These are phyloP conservation scores for Populus simonii DNA, from an alignment of 345 rosid species.

Conservation along the genomic window DNA sequence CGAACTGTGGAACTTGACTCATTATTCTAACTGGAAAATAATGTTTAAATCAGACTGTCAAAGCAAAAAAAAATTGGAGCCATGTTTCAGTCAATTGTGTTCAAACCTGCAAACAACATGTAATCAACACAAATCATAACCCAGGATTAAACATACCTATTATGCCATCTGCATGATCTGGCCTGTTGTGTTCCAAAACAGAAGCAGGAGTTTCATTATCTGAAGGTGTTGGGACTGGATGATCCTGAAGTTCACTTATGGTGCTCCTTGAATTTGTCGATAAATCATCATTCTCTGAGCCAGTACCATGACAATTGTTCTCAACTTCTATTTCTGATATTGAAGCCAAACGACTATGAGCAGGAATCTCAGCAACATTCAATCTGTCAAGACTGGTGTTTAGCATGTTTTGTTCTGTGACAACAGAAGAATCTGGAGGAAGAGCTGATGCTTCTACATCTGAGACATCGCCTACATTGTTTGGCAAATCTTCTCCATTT, in stretches of 20 bases:
- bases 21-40: not conserved
- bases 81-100: not conserved
- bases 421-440: slow-evolving; percentile 32
- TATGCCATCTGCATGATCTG: slow-evolving; percentile 44
- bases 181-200: slow-evolving; percentile 37
- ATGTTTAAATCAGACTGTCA: not conserved
- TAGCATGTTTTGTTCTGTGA: slow-evolving; percentile 26
- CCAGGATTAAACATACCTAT: slow-evolving; percentile 6
- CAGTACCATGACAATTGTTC: slow-evolving; percentile 32
- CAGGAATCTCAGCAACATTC: slow-evolving; percentile 38
- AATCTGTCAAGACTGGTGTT: slow-evolving; percentile 27
- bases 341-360: slow-evolving; percentile 39
- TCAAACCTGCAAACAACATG: not conserved
- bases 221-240: slow-evolving; percentile 25
- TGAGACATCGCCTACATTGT: slow-evolving; percentile 33
- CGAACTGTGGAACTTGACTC: not conserved
- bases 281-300: slow-evolving; percentile 38
- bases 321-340: slow-evolving; percentile 63
- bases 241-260: slow-evolving; percentile 38
- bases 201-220: slow-evolving; percentile 35
- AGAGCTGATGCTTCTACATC: slow-evolving; percentile 35
- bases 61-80: not conserved
- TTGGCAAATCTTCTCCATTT: slow-evolving; percentile 38
- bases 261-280: slow-evolving; percentile 37
- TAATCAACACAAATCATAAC: not conserved